These are phyloP conservation scores for Litsea cubeba DNA, from an alignment of 164 flowering plant species.

Conservation along the genomic window DNA sequence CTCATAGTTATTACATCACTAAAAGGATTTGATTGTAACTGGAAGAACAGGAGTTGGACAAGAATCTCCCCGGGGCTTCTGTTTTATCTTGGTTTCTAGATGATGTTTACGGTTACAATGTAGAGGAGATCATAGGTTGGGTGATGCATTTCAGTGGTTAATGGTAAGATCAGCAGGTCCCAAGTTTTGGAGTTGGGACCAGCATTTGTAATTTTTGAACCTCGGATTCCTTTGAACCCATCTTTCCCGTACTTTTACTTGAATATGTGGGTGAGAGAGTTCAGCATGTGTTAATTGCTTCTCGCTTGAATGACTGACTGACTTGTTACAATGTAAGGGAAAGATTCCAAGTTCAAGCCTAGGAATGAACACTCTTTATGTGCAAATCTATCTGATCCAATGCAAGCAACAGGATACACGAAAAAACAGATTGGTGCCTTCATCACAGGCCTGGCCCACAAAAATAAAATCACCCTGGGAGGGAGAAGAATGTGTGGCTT, in stretches of 20 bases:
- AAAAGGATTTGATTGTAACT: background rate
- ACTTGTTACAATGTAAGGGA: too few species aligned
- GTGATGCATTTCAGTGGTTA: background rate
- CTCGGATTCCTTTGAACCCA: background rate
- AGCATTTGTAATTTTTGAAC: background rate
- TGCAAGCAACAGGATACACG: too few species aligned
- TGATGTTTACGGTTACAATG: background rate
- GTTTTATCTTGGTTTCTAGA: background rate
- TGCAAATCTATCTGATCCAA: too few species aligned
- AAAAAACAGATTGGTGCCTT: too few species aligned
- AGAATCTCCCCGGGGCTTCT: background rate
- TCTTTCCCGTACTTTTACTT: background rate
- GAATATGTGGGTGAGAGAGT: background rate
- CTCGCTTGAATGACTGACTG: background rate
- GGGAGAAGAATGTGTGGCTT: too few species aligned
- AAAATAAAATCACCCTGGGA: too few species aligned
- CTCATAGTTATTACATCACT: background rate
- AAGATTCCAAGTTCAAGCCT: too few species aligned
- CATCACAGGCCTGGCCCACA: too few species aligned
- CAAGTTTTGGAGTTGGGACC: background rate
- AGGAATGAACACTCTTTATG: too few species aligned
- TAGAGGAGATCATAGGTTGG: background rate
- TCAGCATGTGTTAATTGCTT: background rate
- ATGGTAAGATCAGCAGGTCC: background rate
- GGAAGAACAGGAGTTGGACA: background rate